Conservation (phyloP, 2,329 filamentous ascomycete species). For the Coniochaeta ligniaria region DNA sequence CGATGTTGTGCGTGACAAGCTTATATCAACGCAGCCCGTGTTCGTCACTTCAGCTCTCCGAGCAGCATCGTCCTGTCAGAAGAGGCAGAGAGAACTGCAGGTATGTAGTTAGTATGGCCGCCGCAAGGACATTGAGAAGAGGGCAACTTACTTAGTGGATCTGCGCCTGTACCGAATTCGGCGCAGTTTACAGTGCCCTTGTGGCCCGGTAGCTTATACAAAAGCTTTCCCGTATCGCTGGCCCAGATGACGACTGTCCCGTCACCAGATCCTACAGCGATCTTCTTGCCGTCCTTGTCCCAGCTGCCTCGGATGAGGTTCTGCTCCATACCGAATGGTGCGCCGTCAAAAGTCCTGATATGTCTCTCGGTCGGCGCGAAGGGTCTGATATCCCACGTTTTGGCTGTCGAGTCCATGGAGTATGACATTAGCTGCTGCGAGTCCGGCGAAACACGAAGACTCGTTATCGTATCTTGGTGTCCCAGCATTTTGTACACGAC, state of each 20-base stretch:
- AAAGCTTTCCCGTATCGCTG: slow-evolving; percentile 74
- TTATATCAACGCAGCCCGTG: not conserved
- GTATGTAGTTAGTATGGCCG: slow-evolving; percentile 22
- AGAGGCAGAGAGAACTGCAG: slow-evolving; percentile 74
- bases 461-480: slow-evolving; percentile 88
- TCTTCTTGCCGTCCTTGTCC: slow-evolving; percentile 77
- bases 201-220: slow-evolving; percentile 93
- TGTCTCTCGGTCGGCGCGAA: slow-evolving; percentile 86
- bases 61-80: slow-evolving; percentile 83
- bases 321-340: slow-evolving; percentile 78
- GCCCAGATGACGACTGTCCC: slow-evolving; percentile 91
- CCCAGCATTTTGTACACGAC: slow-evolving; percentile 83
- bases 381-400: slow-evolving; percentile 92
- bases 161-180: slow-evolving; percentile 76
- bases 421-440: slow-evolving; percentile 86
- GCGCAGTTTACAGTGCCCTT: slow-evolving; percentile 94
- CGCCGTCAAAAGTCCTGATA: slow-evolving; percentile 87
- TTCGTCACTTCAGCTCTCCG: slow-evolving; percentile 65
- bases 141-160: slow-evolving; percentile 72
- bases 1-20: not conserved
- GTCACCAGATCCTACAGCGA: slow-evolving; percentile 85
- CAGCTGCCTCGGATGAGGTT: slow-evolving; percentile 87
- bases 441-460: slow-evolving; percentile 85
- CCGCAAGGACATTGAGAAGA: not conserved
- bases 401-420: slow-evolving; percentile 86